phyloP scores from a whole-genome alignment of 179 eudicot species.

The Monotropa hypopitys region DNA sequence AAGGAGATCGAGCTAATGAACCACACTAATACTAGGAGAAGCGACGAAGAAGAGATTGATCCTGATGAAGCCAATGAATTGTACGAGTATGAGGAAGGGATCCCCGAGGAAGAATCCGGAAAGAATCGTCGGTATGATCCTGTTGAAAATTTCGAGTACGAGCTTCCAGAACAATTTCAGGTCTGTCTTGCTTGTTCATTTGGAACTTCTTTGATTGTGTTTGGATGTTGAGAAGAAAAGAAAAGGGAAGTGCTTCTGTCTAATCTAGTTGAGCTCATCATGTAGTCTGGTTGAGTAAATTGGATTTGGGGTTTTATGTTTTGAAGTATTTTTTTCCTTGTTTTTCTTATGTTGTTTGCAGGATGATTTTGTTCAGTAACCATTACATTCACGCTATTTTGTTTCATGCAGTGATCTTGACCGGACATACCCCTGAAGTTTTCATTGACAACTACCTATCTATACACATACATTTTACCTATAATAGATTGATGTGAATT shows the following conservation, averaged over 20 bases:
- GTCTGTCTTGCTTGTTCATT: constrained; percentile 14
- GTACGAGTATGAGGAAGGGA: constrained; percentile 63
- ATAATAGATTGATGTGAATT: background rate
- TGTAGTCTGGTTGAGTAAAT: background rate
- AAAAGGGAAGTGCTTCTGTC: background rate
- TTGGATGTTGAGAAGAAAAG: background rate
- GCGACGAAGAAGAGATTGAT: constrained; percentile 29
- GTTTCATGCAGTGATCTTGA: background rate
- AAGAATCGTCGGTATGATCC: constrained; percentile 60
- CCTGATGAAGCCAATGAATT: constrained; percentile 42
- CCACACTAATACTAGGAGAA: background rate
- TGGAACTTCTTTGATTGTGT: background rate
- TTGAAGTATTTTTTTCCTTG: background rate
- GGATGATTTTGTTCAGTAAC: background rate
- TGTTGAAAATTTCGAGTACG: constrained; percentile 55
- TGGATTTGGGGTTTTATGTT: background rate
- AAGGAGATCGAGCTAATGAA: constrained; percentile 35
- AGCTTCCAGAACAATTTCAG: constrained; percentile 63
- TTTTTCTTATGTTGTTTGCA: background rate
- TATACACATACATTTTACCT: background rate
- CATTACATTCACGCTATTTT: background rate
- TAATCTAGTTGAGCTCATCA: background rate
- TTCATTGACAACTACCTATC: background rate
- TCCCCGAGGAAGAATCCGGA: constrained; percentile 56
- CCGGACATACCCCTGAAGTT: background rate